Percentiles rank a stretch among this genome's conserved stretches.
Evolutionary conservation across 2,329 filamentous ascomycete genomes (phyloP).

Genomic region (Colletotrichum sp.): DNA sequence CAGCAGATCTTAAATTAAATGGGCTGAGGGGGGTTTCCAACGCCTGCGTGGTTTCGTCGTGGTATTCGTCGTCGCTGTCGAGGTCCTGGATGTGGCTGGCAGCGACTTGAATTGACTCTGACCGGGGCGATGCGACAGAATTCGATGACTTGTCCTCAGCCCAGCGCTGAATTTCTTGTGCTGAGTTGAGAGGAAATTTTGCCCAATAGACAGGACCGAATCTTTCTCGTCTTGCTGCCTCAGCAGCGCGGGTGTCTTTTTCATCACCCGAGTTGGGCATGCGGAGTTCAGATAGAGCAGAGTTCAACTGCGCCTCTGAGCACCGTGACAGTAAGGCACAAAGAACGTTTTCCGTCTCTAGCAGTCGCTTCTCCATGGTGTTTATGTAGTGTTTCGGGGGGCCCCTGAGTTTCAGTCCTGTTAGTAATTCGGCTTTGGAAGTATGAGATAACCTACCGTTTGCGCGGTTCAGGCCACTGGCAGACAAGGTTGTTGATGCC

Average conservation of each 20-base stretch:
- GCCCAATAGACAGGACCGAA: conserved; percentile 10
- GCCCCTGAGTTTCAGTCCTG: background rate
- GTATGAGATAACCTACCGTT: background rate
- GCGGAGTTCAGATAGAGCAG: background rate
- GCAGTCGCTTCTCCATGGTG: conserved; percentile 12
- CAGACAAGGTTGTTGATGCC: conserved; percentile 4
- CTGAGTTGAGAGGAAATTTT: background rate
- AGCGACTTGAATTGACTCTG: background rate
- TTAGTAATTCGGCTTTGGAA: background rate
- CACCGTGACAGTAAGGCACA: background rate
- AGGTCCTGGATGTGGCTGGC: background rate
- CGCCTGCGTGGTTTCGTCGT: background rate
- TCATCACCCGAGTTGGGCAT: background rate
- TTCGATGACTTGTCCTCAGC: background rate
- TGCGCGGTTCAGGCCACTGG: conserved; percentile 18
- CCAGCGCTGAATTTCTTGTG: background rate
- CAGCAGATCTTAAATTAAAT: background rate
- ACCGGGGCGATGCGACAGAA: background rate
- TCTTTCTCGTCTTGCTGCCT: background rate
- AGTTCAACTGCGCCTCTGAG: background rate
- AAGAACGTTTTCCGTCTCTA: conserved; percentile 6
- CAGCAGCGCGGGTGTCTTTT: background rate
- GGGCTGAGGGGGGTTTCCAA: background rate
- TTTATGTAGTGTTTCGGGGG: conserved; percentile 14
- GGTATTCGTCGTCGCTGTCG: background rate